Evolutionary conservation across 108 stramenopile species (phyloP).

Genomic region (Conticribra weissflogii): DNA sequence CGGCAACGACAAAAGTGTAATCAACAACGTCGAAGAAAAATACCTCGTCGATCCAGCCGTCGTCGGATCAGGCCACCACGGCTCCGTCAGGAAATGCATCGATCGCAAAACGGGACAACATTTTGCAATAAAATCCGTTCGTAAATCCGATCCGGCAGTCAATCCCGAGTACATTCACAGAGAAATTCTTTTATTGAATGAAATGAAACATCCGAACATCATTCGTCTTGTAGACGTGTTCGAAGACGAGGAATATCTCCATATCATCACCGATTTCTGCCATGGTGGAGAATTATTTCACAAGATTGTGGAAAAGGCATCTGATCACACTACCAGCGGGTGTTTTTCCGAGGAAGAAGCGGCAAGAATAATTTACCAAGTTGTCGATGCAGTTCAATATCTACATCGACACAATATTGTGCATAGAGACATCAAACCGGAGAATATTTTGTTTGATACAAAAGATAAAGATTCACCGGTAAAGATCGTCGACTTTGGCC

Average conservation of each 20-base stretch:
- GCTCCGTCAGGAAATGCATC: constrained; percentile 40
- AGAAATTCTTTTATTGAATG: constrained; percentile 57
- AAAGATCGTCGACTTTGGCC: constrained; percentile 94
- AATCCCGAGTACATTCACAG: constrained; percentile 24
- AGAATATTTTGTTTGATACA: too few species aligned
- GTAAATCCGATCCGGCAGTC: constrained; percentile 19
- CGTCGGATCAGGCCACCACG: constrained; percentile 40
- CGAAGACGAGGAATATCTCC: constrained; percentile 69
- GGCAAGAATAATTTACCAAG: constrained; percentile 53
- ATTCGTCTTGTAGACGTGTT: constrained; percentile 79
- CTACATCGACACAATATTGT: constrained; percentile 72
- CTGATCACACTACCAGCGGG: constrained; percentile 5
- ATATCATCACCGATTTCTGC: constrained; percentile 84
- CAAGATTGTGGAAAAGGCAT: constrained; percentile 66
- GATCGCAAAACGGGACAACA: constrained; percentile 28
- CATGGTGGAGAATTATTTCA: constrained; percentile 86
- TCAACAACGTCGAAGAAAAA: constrained; percentile 30
- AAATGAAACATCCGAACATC: constrained; percentile 76
- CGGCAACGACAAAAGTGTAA: too few species aligned
- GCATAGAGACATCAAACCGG: constrained; percentile 65
- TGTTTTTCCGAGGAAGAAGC: constrained; percentile 67
- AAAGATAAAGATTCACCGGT: constrained; percentile 60
- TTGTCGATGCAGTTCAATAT: constrained; percentile 69
- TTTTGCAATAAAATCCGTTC: constrained; percentile 44
- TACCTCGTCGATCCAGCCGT: constrained; percentile 45